Base-by-base conservation (phyloP, 176 grass and related monocot genomes). In the Ensete ventricosum region DNA sequence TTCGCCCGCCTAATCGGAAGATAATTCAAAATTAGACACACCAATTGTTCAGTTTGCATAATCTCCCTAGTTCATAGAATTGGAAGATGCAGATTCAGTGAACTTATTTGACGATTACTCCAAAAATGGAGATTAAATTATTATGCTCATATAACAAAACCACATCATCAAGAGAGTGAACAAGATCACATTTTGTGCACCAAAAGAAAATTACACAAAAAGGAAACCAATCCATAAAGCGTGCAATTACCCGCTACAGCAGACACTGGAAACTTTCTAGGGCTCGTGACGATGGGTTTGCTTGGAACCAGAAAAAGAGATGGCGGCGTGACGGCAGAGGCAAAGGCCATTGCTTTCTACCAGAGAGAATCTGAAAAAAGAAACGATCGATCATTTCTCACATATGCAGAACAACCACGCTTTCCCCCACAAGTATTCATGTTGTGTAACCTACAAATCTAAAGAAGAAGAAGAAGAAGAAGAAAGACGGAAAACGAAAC, bases 281-380 rank as follows among this genome's bases (percentile, higher is more conserved):
- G 70, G 51, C 16, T 77, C 74, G 50, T 71, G 62, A 50, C 57
- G 34, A 53, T 62, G 16, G 82, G 81, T 29, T 53, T 70, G 27
- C 67, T 82, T 52, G 60, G 64, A 65, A 78, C 53, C 27, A 62
- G 70, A 9, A 62, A n/a, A 22, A 88, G 66, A 74, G 81, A 67
- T 26, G 85, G 84, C 73, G 54, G 66, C 8, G 86, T 75, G 50
- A 69, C 68, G 62, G 85, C 77, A 12, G 84, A 79, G 55, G 87
- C 73, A 17, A 70, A 84, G 34, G 85, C 83, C 85, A 83, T 88
- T 50, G 49, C 53, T 62, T 53, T 50, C 17, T 70, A 11, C 67
- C 1, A 70, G 43, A 1, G 20, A 70, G 43, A 70, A 70, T 50
- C 67, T 20, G 50, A 2, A 1, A 13, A 70, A 11, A 50, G 9